Evolutionary conservation across 1,139 yeast genomes (phyloP).

Genomic region (Eremothecium cymbalariae): DNA sequence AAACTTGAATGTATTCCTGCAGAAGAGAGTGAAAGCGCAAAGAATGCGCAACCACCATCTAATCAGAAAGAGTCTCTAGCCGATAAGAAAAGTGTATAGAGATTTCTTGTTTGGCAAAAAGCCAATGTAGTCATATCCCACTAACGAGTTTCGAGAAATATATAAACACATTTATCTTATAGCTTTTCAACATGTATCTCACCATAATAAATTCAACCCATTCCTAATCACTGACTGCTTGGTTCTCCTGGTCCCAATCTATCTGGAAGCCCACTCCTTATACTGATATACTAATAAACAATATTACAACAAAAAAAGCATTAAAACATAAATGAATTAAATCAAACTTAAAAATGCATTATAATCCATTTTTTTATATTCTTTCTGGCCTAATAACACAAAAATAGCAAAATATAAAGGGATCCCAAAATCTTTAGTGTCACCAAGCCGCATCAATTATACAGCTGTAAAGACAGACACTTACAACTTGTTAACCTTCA

Average conservation of each 20-base stretch:
- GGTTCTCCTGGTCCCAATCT: too few relatives aligned
- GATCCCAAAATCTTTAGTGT: too few relatives aligned
- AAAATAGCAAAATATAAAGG: constrained; percentile 4
- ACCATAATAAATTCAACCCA: too few relatives aligned
- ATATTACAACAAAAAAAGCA: background rate
- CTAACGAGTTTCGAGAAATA: too few relatives aligned
- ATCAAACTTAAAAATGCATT: constrained; percentile 4
- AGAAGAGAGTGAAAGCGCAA: background rate
- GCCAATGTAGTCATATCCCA: too few relatives aligned
- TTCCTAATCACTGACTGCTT: too few relatives aligned
- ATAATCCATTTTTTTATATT: constrained; percentile 4
- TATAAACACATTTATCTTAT: constrained; percentile 1
- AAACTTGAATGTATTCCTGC: too few relatives aligned
- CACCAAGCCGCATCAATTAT: too few relatives aligned
- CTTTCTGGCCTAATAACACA: constrained; percentile 5
- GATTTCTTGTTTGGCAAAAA: too few relatives aligned
- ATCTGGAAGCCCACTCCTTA: too few relatives aligned
- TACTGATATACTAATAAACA: background rate
- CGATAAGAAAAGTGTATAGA: constrained; percentile 5
- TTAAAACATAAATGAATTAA: constrained; percentile 2
- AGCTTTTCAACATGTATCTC: constrained; percentile 1
- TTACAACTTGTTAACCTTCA: constrained; percentile 67
- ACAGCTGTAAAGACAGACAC: too few relatives aligned
- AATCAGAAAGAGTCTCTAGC: background rate
- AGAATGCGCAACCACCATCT: background rate